Conservation (phyloP, 306 rosid species). For the Comarum palustre region DNA sequence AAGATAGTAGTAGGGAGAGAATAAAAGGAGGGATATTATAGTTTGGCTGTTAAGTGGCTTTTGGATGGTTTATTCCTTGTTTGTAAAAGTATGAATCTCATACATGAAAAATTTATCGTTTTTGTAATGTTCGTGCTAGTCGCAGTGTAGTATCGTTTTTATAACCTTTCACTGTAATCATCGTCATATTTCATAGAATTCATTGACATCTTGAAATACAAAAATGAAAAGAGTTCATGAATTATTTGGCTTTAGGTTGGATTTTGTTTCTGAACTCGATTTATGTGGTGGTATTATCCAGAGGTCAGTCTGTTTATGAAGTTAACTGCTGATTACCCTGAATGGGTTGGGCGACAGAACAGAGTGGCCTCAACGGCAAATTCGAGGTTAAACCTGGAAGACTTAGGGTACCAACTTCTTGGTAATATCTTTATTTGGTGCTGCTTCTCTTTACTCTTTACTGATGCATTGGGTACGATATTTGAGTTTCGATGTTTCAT, state of each 20-base stretch:
- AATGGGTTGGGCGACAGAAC: background rate
- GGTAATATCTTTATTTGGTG: background rate
- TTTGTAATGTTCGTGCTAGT: background rate
- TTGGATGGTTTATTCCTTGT: background rate
- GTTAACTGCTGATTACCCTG: background rate
- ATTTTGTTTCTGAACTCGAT: background rate
- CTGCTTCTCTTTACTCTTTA: too few relatives aligned
- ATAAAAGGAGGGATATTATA: conserved; percentile 12
- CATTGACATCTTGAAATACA: background rate
- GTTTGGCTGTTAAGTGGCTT: background rate
- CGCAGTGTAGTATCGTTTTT: background rate
- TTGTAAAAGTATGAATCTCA: conserved; percentile 6
- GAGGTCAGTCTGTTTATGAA: background rate
- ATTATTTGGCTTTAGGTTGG: background rate
- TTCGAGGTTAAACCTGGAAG: background rate
- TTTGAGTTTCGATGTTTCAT: too few relatives aligned
- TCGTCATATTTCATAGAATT: background rate
- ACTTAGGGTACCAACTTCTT: background rate
- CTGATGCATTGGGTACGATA: too few relatives aligned
- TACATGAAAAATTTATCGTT: background rate
- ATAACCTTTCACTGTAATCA: background rate
- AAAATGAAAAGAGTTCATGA: background rate
- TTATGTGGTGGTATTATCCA: background rate
- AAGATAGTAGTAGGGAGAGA: background rate
- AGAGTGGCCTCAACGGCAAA: background rate